Conservation (phyloP, 2,329 filamentous ascomycete species). For the Geoglossum cookeanum region DNA sequence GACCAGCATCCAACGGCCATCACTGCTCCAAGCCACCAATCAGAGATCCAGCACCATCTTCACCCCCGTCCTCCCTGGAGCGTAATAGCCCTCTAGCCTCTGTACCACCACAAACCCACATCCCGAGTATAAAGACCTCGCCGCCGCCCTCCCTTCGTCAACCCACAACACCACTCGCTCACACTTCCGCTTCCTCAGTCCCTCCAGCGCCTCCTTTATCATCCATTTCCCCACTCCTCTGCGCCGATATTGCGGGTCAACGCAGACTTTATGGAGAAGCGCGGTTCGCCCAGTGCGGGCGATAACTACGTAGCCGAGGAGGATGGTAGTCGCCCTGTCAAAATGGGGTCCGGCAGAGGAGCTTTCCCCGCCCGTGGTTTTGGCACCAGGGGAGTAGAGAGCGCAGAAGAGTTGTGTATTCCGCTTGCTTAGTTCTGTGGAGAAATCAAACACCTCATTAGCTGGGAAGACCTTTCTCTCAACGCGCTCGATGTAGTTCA, state of each 20-base stretch:
- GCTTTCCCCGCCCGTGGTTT: too few relatives aligned
- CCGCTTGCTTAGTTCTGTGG: conserved; percentile 28
- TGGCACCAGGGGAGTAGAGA: neutral
- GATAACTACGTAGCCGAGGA: conserved; percentile 29
- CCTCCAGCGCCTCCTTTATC: conserved; percentile 23
- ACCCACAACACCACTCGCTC: conserved; percentile 32
- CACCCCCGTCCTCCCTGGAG: conserved; percentile 26
- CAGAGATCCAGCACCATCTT: conserved; percentile 13
- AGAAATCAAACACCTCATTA: conserved; percentile 31
- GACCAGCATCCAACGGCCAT: too few relatives aligned
- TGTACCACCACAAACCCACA: conserved; percentile 28
- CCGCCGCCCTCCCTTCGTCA: conserved; percentile 26
- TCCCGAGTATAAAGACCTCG: conserved; percentile 25
- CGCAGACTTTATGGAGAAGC: conserved; percentile 33
- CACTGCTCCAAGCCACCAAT: neutral
- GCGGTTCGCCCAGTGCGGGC: conserved; percentile 25
- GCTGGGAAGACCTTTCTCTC: conserved; percentile 28
- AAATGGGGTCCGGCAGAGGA: too few relatives aligned
- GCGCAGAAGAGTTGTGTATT: conserved; percentile 25
- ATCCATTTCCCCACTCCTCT: conserved; percentile 28
- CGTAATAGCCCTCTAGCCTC: conserved; percentile 30
- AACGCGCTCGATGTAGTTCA: conserved; percentile 16
- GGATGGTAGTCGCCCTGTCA: too few relatives aligned
- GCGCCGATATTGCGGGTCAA: conserved; percentile 25
- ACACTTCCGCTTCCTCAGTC: conserved; percentile 27